A percentile compares a stretch with the other conserved stretches of the same genome.
These are phyloP conservation scores for Scheffersomyces parashehatae DNA, from an alignment of 1,139 yeast species.

Conservation along the genomic window DNA sequence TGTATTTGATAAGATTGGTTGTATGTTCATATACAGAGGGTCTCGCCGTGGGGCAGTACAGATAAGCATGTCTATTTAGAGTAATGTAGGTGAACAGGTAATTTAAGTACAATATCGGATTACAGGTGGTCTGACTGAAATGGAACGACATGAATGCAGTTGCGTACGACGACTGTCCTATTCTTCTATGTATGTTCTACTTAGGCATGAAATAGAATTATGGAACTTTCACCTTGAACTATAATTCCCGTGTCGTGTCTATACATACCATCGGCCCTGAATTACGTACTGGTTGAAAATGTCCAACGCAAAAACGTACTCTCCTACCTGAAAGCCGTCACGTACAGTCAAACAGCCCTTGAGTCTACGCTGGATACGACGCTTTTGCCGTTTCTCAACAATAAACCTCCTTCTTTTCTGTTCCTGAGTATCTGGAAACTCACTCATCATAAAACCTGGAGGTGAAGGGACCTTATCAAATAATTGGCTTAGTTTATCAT, in stretches of 20 bases:
- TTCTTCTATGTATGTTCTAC: no score
- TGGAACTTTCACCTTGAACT: no score
- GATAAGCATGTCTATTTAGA: no score
- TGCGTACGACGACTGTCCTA: no score
- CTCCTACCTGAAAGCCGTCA: slow-evolving; percentile 17
- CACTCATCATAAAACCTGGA: slow-evolving; percentile 64
- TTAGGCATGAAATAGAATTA: no score
- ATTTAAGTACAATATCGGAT: no score
- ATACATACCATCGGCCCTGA: slow-evolving; percentile 7
- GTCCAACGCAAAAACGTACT: slow-evolving; percentile 17
- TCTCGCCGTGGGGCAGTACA: no score
- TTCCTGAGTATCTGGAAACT: slow-evolving; percentile 64
- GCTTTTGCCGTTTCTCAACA: slow-evolving; percentile 12
- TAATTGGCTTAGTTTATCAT: slow-evolving; percentile 23
- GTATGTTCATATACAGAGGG: no score
- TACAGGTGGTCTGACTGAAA: no score
- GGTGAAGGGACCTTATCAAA: slow-evolving; percentile 57
- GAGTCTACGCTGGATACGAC: slow-evolving; percentile 13
- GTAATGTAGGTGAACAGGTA: no score
- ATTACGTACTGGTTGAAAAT: slow-evolving; percentile 16
- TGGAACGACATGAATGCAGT: no score
- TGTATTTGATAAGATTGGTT: no score
- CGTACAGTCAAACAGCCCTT: slow-evolving; percentile 12
- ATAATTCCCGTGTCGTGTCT: neutral
- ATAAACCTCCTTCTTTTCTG: slow-evolving; percentile 11